Evolutionary conservation across 2,329 filamentous ascomycete species (phyloP), one percentile per base, ranked within the genome.

Genomic region (Aspergillus sp.): DNA sequence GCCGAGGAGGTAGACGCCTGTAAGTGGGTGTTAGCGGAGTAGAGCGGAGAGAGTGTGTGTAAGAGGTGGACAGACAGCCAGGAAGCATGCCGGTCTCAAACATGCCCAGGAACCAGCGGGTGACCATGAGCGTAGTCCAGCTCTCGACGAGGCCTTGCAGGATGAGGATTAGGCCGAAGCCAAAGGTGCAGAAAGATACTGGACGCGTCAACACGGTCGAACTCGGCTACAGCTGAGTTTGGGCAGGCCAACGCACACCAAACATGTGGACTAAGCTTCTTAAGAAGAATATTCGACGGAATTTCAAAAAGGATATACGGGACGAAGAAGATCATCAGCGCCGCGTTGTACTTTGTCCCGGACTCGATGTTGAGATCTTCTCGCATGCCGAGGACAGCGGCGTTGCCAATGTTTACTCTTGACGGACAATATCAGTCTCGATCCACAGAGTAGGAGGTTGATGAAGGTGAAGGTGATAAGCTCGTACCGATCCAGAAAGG

Each of bases 161-260:
- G 38, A 91, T 81, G 22, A 90, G 91, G 46, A 89, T 84, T 19
- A 96, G 80, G 8, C 92, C 91, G 68, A 96, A 97, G 61, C 87
- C 80, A 65, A 94, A 90, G 89, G 96, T 96, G 80, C 93, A 96
- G 54, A 87, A 74, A 3, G 89, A 88, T 17, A 96, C 79, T 81
- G 31, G 31, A 38, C 31, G 31, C 3, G 31, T 38, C 31, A 38
- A 19, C 19, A 19, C 19, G 2, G 19, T 19, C 19, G 19, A 2
- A 19, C 19, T 19, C 19, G 19, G 19, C 19, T 2, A 19, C 19
- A 19, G 19, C 19, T 1, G 19, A 19, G 19, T 19, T 19, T 19
- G 19, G 19, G 19, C 19, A 19, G 2, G 19, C 19, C 22, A 17
- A 73, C 77, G 54, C 72, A 80, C 78, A 81, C 91, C 89, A 92